phyloP scores from a whole-genome alignment of 768 basidiomycete genomes.

The Podaxis sp. region DNA sequence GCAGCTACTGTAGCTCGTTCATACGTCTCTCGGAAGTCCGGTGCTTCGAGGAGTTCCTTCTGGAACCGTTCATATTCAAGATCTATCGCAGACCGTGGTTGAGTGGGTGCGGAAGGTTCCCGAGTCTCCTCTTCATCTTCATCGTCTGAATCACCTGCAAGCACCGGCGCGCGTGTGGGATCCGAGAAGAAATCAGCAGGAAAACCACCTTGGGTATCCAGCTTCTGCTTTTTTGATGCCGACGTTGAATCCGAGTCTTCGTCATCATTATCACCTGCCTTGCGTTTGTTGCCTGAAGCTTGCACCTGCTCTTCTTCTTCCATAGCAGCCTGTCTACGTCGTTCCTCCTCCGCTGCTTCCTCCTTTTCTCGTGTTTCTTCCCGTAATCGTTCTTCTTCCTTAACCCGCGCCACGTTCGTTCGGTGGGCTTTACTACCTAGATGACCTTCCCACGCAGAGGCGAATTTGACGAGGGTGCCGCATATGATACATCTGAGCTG shows the following conservation, averaged over 20 bases:
- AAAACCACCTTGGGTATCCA: constrained; percentile 32
- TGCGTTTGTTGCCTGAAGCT: constrained; percentile 32
- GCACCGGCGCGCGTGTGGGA: constrained; percentile 49
- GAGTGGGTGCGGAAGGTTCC: constrained; percentile 15
- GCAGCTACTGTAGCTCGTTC: constrained; percentile 70
- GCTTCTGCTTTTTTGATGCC: constrained; percentile 18
- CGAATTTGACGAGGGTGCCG: constrained; percentile 62
- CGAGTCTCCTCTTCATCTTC: constrained; percentile 35
- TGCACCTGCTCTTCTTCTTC: constrained; percentile 17
- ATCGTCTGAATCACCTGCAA: constrained; percentile 40
- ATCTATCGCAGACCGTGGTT: constrained; percentile 47
- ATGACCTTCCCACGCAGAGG: constrained; percentile 87
- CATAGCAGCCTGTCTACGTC: constrained; percentile 25
- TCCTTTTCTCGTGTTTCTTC: constrained; percentile 36
- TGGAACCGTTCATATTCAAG: constrained; percentile 77
- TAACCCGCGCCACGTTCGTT: constrained; percentile 57
- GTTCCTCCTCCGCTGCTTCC: constrained; percentile 31
- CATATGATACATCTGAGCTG: constrained; percentile 74
- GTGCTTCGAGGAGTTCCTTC: constrained; percentile 51
- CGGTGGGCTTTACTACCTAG: constrained; percentile 80
- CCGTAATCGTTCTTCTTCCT: constrained; percentile 50
- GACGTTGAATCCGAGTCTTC: constrained; percentile 19
- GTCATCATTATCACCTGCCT: constrained; percentile 18
- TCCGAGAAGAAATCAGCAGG: constrained; percentile 85
- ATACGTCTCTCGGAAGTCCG: constrained; percentile 49